phyloP scores from a whole-genome alignment of 805 yeast species.

The Starmera amethionina region DNA sequence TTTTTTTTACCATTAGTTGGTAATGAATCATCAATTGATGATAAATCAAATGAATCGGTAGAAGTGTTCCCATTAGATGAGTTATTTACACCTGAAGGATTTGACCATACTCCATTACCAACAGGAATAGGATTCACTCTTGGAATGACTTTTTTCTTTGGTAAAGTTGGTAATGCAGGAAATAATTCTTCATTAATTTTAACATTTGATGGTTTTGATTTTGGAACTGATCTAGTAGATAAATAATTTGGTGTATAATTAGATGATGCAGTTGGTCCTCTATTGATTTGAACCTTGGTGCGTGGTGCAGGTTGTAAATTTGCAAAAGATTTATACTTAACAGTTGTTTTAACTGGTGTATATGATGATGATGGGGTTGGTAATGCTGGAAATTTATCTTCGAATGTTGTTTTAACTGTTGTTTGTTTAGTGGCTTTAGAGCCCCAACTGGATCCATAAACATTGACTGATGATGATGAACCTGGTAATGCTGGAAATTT shows the following conservation, averaged over 20 bases:
- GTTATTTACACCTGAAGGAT: slow-evolving; percentile 4
- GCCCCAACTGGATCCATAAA: slow-evolving; percentile 22
- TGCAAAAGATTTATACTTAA: slow-evolving; percentile 10
- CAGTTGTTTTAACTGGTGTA: slow-evolving; percentile 14
- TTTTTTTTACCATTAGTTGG: slow-evolving; percentile 21
- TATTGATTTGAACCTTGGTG: slow-evolving; percentile 7
- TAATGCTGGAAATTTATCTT: slow-evolving; percentile 23
- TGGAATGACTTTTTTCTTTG: slow-evolving; percentile 38
- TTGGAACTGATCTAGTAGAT: slow-evolving; percentile 7
- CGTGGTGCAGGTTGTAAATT: slow-evolving; percentile 2
- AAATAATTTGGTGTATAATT: slow-evolving; percentile 18
- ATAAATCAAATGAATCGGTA: slow-evolving; percentile 10
- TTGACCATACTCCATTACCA: slow-evolving; percentile 28
- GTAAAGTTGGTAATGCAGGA: slow-evolving; percentile 36
- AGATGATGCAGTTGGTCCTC: slow-evolving; percentile 13
- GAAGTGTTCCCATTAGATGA: slow-evolving; percentile 4
- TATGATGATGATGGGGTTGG: slow-evolving; percentile 5
- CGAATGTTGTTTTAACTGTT: slow-evolving; percentile 5
- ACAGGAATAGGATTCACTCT: slow-evolving; percentile 44
- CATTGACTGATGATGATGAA: slow-evolving; percentile 11
- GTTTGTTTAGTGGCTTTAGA: slow-evolving; percentile 10
- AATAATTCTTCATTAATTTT: slow-evolving; percentile 25
- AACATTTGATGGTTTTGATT: slow-evolving; percentile 6
- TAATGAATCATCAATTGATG: slow-evolving; percentile 12
- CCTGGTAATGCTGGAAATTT: slow-evolving; percentile 42